Percentiles rank a stretch among this genome's conserved stretches.
phyloP scores from a whole-genome alignment of 2,329 filamentous ascomycete species.

The Penicillium sp. region DNA sequence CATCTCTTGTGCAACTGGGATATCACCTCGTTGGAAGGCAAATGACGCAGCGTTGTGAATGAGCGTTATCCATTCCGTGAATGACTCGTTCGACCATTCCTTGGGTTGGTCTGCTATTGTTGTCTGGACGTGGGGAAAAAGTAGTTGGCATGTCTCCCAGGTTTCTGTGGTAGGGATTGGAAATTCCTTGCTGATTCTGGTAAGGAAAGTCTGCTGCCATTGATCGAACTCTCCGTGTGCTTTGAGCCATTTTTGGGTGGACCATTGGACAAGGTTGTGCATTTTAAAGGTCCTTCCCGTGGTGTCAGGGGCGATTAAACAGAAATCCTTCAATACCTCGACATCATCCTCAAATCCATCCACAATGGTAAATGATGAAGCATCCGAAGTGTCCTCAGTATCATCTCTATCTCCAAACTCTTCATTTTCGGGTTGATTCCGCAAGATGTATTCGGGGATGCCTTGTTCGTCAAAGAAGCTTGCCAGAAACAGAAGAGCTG shows the following conservation, averaged over 20 bases:
- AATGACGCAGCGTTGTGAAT: background rate
- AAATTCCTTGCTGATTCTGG: background rate
- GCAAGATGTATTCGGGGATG: background rate
- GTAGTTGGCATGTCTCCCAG: background rate
- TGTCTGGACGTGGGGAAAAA: background rate
- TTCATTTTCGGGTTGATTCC: background rate
- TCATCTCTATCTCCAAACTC: background rate
- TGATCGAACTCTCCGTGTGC: background rate
- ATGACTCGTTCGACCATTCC: background rate
- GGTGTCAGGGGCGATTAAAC: background rate
- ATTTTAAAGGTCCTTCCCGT: background rate
- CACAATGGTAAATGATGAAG: background rate
- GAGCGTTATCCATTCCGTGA: background rate
- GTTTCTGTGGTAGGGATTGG: background rate
- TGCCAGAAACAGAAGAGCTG: background rate
- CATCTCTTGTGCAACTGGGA: background rate
- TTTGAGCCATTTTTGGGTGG: background rate
- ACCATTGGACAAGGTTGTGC: conserved; percentile 1
- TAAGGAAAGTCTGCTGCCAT: background rate
- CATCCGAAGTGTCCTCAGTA: background rate
- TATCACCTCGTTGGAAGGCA: background rate
- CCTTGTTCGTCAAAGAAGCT: conserved; percentile 1
- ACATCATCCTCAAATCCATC: conserved; percentile 5
- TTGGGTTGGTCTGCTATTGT: background rate
- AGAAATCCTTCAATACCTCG: conserved; percentile 1